Percentiles rank a stretch among this genome's conserved stretches.
Evolutionary conservation across 1,284 basidiomycete genomes (phyloP).

Genomic region (Volvariella volvacea): DNA sequence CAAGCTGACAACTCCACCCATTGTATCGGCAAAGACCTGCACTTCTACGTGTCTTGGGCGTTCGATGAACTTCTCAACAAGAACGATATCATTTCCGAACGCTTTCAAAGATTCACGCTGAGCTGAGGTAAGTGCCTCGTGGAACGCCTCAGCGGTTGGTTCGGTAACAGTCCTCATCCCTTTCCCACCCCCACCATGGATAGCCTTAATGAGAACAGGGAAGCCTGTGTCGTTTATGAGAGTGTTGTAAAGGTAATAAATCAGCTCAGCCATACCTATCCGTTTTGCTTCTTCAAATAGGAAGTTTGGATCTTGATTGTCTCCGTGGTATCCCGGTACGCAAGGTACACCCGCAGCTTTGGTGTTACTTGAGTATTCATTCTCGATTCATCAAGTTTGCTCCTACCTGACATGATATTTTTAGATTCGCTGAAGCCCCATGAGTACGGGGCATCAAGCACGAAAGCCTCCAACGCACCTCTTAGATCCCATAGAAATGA

Average conservation of each 20-base stretch:
- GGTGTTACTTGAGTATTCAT: conserved; percentile 1
- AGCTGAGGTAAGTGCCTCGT: conserved; percentile 76
- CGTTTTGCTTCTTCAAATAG: conserved; percentile 64
- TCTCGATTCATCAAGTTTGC: background rate
- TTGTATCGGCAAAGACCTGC: conserved; percentile 80
- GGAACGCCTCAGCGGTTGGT: conserved; percentile 54
- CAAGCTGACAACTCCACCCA: conserved; percentile 76
- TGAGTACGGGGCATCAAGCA: conserved; percentile 8
- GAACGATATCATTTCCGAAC: conserved; percentile 81
- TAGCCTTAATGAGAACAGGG: conserved; percentile 92
- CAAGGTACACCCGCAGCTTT: conserved; percentile 85
- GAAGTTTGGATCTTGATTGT: conserved; percentile 61
- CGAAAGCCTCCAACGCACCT: conserved; percentile 38
- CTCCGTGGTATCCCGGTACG: conserved; percentile 86
- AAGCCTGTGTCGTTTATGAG: conserved; percentile 44
- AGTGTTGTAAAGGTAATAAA: background rate
- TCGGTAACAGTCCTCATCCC: conserved; percentile 94
- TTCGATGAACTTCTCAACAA: conserved; percentile 84
- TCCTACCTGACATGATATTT: conserved; percentile 81
- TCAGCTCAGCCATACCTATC: conserved; percentile 44
- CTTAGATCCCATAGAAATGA: conserved; percentile 91
- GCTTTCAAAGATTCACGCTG: conserved; percentile 82
- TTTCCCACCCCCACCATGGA: conserved; percentile 95
- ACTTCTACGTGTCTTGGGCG: conserved; percentile 85
- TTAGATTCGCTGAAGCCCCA: conserved; percentile 60